Evolutionary conservation across 2,329 filamentous ascomycete genomes (phyloP).

Genomic region (Penicillium sclerotigenum): DNA sequence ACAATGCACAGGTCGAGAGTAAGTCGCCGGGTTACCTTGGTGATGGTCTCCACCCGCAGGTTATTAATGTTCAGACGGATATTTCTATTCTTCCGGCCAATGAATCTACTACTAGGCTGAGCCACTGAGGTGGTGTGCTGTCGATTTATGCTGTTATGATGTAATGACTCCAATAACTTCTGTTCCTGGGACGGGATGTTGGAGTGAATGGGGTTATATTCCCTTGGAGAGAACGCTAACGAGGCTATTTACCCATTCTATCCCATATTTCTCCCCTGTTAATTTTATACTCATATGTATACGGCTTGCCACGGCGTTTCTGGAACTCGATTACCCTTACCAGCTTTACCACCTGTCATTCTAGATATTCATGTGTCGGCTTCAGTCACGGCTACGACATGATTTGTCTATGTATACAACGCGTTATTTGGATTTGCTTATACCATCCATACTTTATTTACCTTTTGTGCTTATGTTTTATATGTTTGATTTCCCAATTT

Average conservation of each 20-base stretch:
- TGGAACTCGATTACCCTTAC: neutral
- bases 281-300: neutral
- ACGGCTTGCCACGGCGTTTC: neutral
- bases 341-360: neutral
- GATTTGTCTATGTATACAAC: neutral
- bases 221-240: neutral
- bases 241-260: neutral
- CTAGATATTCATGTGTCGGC: neutral
- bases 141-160: conserved; percentile 14
- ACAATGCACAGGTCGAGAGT: conserved; percentile 16
- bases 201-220: neutral
- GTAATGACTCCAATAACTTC: conserved; percentile 9
- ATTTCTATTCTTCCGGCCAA: conserved; percentile 28
- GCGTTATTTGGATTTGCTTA: neutral
- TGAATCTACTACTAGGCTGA: conserved; percentile 13
- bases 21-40: conserved; percentile 9
- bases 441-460: neutral
- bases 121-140: neutral
- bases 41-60: conserved; percentile 16
- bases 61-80: conserved; percentile 33
- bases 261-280: no score
- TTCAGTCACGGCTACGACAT: neutral
- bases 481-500: no score
- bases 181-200: neutral
- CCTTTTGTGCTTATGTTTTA: neutral